Percentiles rank a stretch among this genome's conserved stretches.
Conservation (phyloP, 352 stramenopile species). For the Phytophthora litchii region DNA sequence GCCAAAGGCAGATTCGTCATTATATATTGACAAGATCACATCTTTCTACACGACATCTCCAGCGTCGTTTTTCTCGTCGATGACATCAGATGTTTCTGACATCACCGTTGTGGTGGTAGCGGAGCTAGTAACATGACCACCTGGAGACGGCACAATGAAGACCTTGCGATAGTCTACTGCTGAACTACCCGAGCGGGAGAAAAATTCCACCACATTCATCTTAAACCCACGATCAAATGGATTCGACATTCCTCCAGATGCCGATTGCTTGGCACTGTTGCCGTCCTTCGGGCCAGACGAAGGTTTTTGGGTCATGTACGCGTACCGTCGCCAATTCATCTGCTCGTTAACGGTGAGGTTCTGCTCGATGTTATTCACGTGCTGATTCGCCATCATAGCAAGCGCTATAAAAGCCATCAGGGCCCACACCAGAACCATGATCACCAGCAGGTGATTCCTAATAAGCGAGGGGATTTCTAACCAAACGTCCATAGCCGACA, state of each 20-base stretch:
- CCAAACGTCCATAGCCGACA: slow-evolving; percentile 63
- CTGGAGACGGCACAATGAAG: slow-evolving; percentile 33
- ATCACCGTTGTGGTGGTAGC: slow-evolving; percentile 12
- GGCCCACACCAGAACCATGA: slow-evolving; percentile 70
- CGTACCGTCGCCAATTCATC: slow-evolving; percentile 84
- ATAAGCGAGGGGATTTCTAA: slow-evolving; percentile 60
- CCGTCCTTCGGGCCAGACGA: slow-evolving; percentile 7
- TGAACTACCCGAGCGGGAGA: slow-evolving; percentile 36
- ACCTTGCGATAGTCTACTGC: slow-evolving; percentile 51
- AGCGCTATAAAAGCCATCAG: slow-evolving; percentile 53
- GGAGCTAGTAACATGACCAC: slow-evolving; percentile 17
- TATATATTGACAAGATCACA: slow-evolving; percentile 14
- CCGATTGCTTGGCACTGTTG: slow-evolving; percentile 20
- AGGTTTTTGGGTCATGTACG: slow-evolving; percentile 52
- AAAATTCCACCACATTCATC: slow-evolving; percentile 59
- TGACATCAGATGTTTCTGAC: slow-evolving; percentile 16
- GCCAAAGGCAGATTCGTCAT: slow-evolving; percentile 1
- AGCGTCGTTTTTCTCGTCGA: slow-evolving; percentile 10
- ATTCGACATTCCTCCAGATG: slow-evolving; percentile 36
- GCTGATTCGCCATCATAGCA: slow-evolving; percentile 67
- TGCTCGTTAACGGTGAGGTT: slow-evolving; percentile 86
- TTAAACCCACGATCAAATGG: slow-evolving; percentile 51
- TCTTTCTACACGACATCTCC: slow-evolving; percentile 34
- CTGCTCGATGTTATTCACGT: slow-evolving; percentile 63
- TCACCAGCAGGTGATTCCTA: slow-evolving; percentile 54